Conservation (phyloP, 805 yeast genomes). For the Nakazawaea pomicola region DNA sequence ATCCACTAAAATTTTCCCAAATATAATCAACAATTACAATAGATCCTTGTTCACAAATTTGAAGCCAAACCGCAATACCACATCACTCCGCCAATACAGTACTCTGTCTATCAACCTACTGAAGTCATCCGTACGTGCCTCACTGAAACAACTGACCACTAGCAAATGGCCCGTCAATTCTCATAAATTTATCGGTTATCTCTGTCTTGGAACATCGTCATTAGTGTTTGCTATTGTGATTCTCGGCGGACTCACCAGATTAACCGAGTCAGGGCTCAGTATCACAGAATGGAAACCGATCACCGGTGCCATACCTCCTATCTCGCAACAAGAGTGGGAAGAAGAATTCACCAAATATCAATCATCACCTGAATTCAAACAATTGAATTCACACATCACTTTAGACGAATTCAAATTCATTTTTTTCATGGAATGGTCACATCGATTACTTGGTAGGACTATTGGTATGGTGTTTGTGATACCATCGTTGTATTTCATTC, state of each 20-base stretch:
- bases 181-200: constrained; percentile 67
- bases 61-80: too few species aligned
- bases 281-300: constrained; percentile 99
- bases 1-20: constrained; percentile 1
- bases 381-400: constrained; percentile 81
- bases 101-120: too few species aligned
- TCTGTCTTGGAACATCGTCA: constrained; percentile 84
- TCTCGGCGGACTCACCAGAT: constrained; percentile 92
- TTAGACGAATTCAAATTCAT: constrained; percentile 93
- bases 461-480: constrained; percentile 79
- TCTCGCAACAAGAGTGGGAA: constrained; percentile 77
- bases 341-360: constrained; percentile 76
- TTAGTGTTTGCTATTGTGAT: constrained; percentile 93
- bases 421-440: constrained; percentile 97
- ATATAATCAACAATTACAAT: constrained; percentile 9
- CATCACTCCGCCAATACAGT: too few species aligned
- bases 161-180: constrained; percentile 38
- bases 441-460: constrained; percentile 85
- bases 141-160: too few species aligned
- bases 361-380: constrained; percentile 86
- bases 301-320: constrained; percentile 91
- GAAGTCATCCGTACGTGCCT: too few species aligned
- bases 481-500: constrained; percentile 82
- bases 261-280: constrained; percentile 92
- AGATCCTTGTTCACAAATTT: constrained; percentile 15